Base-by-base conservation (phyloP, 805 yeast species). In the Teunomyces panamensis region DNA sequence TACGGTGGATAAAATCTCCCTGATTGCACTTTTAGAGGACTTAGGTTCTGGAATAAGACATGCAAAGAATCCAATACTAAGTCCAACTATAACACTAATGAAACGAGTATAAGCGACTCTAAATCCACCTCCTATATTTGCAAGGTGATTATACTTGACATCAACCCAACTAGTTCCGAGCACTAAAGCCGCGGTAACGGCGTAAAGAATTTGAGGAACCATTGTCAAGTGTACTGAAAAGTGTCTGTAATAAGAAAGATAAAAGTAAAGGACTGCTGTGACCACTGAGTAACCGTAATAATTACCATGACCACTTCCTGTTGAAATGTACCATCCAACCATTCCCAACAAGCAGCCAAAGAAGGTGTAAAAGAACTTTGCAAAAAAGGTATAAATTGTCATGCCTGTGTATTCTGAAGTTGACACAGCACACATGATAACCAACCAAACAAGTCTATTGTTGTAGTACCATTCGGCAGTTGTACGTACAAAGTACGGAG, bases 91-190 rank as follows among this genome's bases (percentile, higher is more conserved):
- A 10, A 65, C 69, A 34, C 62, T 48, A n/a, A 66, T 48, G 45
- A 60, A 65, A 42, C 73, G 54, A 1, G 47, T 48, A 14, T 51
- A 57, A 0, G 69, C 71, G 0, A 63, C 68, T 29, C 48, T 46
- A 43, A 55, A 59, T 3, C 73, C 73, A 10, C 37, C 44, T 1
- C 71, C 69, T 14, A 66, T 53, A 50, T 63, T 56, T 8, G 60
- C 61, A 7, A 50, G 24, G 5, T 43, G 30, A 36, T 43, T 44
- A 29, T 49, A 51, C 34, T 56, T 46, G 3, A 52, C 55, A 53
- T 67, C 69, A 9, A 54, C 55, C 67, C 69, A 67, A 46, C 69
- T 63, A 0, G 71, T 66, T 9, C 71, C 69, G 35, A 65, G 41
- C 1, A 67, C 71, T 48, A 68, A 59, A 1, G 60, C 49, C 13